phyloP scores from a whole-genome alignment of 2,329 filamentous ascomycete genomes.

The Nigrospora osmanthi region DNA sequence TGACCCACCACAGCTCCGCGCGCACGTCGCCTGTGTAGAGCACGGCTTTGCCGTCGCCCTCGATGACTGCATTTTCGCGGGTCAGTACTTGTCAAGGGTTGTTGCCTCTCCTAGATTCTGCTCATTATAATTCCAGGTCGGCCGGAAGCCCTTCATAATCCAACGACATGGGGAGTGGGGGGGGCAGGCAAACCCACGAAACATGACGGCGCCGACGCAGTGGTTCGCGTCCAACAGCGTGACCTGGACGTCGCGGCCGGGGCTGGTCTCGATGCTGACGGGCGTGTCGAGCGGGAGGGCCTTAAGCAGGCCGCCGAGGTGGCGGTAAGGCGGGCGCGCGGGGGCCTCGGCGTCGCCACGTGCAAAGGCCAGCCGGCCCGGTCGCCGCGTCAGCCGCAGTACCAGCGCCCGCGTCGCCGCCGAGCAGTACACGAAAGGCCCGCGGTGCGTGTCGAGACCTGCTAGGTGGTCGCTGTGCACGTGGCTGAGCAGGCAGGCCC shows the following conservation, averaged over 20 bases:
- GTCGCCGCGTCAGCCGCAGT: constrained; percentile 69
- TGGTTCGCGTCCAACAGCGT: constrained; percentile 90
- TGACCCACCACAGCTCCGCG: constrained; percentile 81
- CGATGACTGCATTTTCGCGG: constrained; percentile 48
- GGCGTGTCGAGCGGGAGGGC: constrained; percentile 77
- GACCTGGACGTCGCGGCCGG: constrained; percentile 62
- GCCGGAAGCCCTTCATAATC: no score
- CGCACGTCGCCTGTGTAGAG: constrained; percentile 87
- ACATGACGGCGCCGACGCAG: constrained; percentile 86
- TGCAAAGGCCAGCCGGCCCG: constrained; percentile 74
- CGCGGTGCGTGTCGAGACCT: constrained; percentile 67
- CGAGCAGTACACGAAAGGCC: constrained; percentile 88
- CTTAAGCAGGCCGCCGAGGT: constrained; percentile 66
- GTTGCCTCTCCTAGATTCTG: no score
- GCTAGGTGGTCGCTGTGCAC: constrained; percentile 84
- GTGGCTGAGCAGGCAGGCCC: constrained; percentile 87
- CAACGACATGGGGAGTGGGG: background rate
- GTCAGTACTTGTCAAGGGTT: background rate
- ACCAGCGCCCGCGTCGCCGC: constrained; percentile 75
- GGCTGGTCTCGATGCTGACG: constrained; percentile 63
- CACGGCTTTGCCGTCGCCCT: constrained; percentile 62
- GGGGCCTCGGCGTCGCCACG: constrained; percentile 67
- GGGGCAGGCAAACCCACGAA: constrained; percentile 39
- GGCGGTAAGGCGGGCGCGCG: constrained; percentile 65
- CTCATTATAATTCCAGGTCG: no score